Evolutionary conservation across 106 monocot genomes (phyloP), one percentile per base, ranked within the genome.

Genomic region (Allium cepa): DNA sequence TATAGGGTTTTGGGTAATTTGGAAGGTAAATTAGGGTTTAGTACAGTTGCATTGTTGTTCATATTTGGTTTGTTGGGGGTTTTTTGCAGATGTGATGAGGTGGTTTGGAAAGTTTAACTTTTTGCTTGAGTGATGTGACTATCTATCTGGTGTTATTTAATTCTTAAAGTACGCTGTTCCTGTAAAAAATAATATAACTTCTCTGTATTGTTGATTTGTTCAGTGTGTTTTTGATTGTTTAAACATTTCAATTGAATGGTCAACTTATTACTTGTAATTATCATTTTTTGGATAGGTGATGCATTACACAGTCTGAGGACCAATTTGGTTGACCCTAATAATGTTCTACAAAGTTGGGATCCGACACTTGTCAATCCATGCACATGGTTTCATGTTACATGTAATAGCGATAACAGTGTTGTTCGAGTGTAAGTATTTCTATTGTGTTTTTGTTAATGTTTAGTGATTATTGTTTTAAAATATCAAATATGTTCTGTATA

Each of bases 311-410:
- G 16, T 76, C 67, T 91, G n/a, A 73, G 71, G n/a, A 60, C 63
- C 49, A 78, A 71, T 56, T 81, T 91, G 66, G 72, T 60, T 59
- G 90, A 91, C 79, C 80, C 82, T 16, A 75, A 72, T 60, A 89
- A 85, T 73, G 83, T 83, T 47, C 76, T 90, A 12, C 90, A 89
- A 66, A 85, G 90, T 64, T 91, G 90, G 90, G 90, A 91, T 69
- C 81, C 86, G 56, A 87, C 86, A 17, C 79, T 91, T 26, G 90
- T 87, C 57, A 91, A 87, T 79, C 87, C 91, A 10, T 87, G 91
- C 64, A 91, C 87, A 75, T 91, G 91, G 90, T 86, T 83, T 64
- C 90, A 90, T 81, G 83, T 90, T 69, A 86, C 90, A 63, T 90
- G 90, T 63, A 82, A 87, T 66, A 72, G 47, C 79, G 84, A 84